Base-by-base conservation (phyloP, 1,284 basidiomycete species). In the Boletellus deceptivus region DNA sequence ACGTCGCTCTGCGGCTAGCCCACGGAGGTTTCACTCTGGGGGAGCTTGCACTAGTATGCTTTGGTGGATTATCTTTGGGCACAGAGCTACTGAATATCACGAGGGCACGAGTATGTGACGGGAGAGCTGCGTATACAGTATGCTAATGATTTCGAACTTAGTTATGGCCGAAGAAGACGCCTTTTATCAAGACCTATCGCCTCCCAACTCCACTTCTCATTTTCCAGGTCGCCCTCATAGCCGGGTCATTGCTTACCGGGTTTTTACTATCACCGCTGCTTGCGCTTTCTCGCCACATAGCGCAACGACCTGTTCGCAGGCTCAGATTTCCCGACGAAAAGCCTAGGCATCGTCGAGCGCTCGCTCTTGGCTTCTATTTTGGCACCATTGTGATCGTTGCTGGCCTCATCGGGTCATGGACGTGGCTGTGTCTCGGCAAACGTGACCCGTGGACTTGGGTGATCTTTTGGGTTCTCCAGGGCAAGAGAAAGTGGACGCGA, bases 211-310 rank as follows among this genome's bases (percentile, higher is more conserved):
- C 96, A 4, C 78, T 99, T 11, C 78, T 99, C 43, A 83, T 89
- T 43, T 96, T 94, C 69, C 97, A 99, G 67, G 80, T 96, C 37
- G 93, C 97, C 0, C 79, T 99, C 34, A 89, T 99, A 43, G 91
- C 91, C 9, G 97, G 97, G 24, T 90, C 93, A 0, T 83, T 99
- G 52, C 76, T 98, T 22, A 86, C 88, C 14, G 97, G 97, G 6
- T 93, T 98, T 70, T 75, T 98, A 11, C 82, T 99, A n/a, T 93
- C 93, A 0, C 97, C 97, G 0, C 77, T 99, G 10, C 86, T 99
- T 16, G 89, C 94, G 49, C 80, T 98, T 16, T 97, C 94, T 14
- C 83, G 97, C 1, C 87, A 94, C 65, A 89, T 97, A 54, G 95
- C 96, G 0, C 93, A 93, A 62, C 84, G 87, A 34, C 97, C 97